Percentiles rank a stretch among this genome's conserved stretches.
Evolutionary conservation across 768 basidiomycete species (phyloP).

Genomic region (Kwoniella sp.): DNA sequence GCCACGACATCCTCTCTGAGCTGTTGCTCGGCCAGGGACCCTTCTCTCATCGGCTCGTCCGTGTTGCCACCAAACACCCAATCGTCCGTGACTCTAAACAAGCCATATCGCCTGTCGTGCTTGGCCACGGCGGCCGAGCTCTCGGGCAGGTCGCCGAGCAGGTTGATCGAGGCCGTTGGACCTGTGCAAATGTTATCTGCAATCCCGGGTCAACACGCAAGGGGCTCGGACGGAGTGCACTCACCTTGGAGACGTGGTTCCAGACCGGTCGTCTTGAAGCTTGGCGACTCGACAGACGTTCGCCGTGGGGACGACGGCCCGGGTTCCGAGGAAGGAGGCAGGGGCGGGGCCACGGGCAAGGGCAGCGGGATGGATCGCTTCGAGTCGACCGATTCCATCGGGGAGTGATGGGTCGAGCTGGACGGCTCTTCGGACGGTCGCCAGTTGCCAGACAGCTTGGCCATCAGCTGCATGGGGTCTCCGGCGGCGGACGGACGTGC

Average conservation of each 20-base stretch:
- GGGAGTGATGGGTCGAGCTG: too few relatives aligned
- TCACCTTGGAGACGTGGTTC: conserved; percentile 12
- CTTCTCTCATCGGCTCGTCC: conserved; percentile 8
- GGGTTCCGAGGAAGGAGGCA: too few relatives aligned
- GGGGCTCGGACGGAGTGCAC: background rate
- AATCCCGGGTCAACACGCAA: too few relatives aligned
- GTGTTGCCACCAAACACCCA: conserved; percentile 12
- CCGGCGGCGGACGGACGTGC: conserved; percentile 4
- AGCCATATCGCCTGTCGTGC: conserved; percentile 8
- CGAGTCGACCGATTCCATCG: too few relatives aligned
- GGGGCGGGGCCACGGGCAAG: too few relatives aligned
- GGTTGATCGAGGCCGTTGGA: conserved; percentile 9
- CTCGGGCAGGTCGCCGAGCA: conserved; percentile 3
- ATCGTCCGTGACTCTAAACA: conserved; percentile 11
- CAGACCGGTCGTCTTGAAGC: conserved; percentile 7
- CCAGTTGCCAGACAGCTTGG: conserved; percentile 1
- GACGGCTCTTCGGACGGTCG: background rate
- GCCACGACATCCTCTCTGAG: conserved; percentile 10
- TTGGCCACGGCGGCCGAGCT: conserved; percentile 3
- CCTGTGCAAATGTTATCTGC: conserved; percentile 2
- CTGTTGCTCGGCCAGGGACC: conserved; percentile 5
- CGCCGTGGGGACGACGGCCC: too few relatives aligned
- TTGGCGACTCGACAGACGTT: conserved; percentile 8
- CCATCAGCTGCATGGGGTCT: conserved; percentile 5
- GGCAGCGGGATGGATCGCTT: too few relatives aligned